phyloP scores from a whole-genome alignment of 2,329 filamentous ascomycete genomes.

The Whalleya microplaca region DNA sequence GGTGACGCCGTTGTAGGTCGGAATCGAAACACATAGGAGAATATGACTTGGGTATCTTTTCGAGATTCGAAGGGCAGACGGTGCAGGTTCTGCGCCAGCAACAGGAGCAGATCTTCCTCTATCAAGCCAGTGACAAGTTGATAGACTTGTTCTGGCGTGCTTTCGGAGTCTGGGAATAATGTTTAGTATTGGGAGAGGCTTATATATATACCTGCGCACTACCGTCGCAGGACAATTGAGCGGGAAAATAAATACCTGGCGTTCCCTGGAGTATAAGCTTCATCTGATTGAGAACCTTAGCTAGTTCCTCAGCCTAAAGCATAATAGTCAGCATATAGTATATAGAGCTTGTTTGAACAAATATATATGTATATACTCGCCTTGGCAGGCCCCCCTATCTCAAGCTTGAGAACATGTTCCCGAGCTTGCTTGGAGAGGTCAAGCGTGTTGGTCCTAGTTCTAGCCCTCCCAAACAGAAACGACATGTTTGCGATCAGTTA shows the following conservation, averaged over 20 bases:
- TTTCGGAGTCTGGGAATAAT: constrained; percentile 71
- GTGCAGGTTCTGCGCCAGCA: constrained; percentile 81
- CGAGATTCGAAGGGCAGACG: constrained; percentile 92
- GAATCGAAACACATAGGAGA: constrained; percentile 93
- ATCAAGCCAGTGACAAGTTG: constrained; percentile 84
- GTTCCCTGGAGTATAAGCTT: constrained; percentile 93
- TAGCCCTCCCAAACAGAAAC: constrained; percentile 59
- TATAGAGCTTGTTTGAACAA: constrained; percentile 8
- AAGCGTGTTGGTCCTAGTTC: constrained; percentile 53
- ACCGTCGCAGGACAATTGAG: background rate
- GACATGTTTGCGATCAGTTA: constrained; percentile 46
- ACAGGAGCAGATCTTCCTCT: constrained; percentile 84
- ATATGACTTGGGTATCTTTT: constrained; percentile 94
- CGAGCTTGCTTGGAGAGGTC: constrained; percentile 61
- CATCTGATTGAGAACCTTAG: constrained; percentile 85
- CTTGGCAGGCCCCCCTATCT: constrained; percentile 53
- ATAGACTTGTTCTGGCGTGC: constrained; percentile 84
- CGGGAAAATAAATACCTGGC: constrained; percentile 63
- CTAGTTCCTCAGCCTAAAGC: constrained; percentile 79
- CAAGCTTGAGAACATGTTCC: constrained; percentile 57
- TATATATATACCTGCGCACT: background rate
- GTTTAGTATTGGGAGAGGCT: constrained; percentile 20
- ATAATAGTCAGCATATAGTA: constrained; percentile 29
- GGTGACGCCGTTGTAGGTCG: constrained; percentile 70
- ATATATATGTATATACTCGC: constrained; percentile 36